These are phyloP conservation scores for Solanum hybrid DNA, from an alignment of 305 asterid species.

Conservation along the genomic window DNA sequence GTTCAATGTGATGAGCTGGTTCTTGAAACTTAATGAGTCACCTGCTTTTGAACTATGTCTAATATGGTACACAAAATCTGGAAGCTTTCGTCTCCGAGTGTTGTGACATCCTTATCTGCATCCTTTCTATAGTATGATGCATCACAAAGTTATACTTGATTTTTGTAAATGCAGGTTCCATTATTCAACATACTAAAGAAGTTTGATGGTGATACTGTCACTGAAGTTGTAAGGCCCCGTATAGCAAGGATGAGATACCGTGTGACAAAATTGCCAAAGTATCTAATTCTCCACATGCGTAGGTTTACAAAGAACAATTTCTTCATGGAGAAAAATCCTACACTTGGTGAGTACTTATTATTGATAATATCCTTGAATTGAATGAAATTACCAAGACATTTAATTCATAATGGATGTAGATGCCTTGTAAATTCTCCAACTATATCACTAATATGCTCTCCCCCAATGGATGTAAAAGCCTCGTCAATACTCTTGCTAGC, in stretches of 20 bases:
- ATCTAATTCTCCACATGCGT: constrained; percentile 81
- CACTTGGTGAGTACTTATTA: constrained; percentile 56
- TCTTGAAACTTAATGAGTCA: background rate
- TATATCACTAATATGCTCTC: background rate
- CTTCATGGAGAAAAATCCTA: constrained; percentile 95
- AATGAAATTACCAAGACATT: background rate
- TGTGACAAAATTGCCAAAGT: constrained; percentile 67
- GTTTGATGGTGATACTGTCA: constrained; percentile 85
- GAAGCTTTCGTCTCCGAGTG: background rate
- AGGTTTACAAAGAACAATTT: constrained; percentile 91
- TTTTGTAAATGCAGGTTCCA: constrained; percentile 56
- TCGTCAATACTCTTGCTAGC: background rate
- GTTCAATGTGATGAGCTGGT: background rate
- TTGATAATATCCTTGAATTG: background rate
- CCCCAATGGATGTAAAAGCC: background rate
- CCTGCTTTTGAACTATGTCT: background rate
- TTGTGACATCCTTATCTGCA: background rate
- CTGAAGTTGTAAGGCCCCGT: constrained; percentile 87
- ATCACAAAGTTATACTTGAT: background rate
- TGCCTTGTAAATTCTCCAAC: background rate
- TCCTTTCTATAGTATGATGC: background rate
- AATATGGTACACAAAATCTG: background rate
- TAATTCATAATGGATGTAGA: background rate
- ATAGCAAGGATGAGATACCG: constrained; percentile 94
- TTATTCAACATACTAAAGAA: constrained; percentile 93